A percentile compares a stretch with the other conserved stretches of the same genome.
phyloP scores from a whole-genome alignment of 2,329 filamentous ascomycete species.

The Lasiodiplodia hormozganensis region DNA sequence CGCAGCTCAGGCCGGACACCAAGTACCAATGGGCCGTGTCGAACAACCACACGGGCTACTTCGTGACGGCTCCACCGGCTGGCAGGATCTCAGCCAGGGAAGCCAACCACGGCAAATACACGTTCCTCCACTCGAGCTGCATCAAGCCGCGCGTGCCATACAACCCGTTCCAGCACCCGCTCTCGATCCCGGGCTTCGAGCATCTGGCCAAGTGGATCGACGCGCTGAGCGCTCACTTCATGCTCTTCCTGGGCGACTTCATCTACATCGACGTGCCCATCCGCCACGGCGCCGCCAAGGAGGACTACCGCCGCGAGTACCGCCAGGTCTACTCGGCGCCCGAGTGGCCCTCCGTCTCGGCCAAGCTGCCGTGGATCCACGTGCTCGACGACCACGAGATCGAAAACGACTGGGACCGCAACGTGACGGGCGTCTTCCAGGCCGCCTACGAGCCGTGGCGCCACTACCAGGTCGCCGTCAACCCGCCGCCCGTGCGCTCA shows the following conservation, averaged over 20 bases:
- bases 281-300: conserved; percentile 72
- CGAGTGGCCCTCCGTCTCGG: conserved; percentile 79
- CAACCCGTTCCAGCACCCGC: conserved; percentile 78
- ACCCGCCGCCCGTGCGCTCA: conserved; percentile 72
- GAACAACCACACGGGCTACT: conserved; percentile 84
- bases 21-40: conserved; percentile 85
- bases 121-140: conserved; percentile 91
- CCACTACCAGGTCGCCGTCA: conserved; percentile 83
- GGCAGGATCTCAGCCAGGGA: conserved; percentile 64
- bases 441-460: conserved; percentile 84
- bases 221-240: conserved; percentile 73
- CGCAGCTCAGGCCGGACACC: conserved; percentile 72
- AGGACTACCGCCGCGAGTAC: conserved; percentile 89
- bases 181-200: conserved; percentile 81
- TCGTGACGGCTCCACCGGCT: conserved; percentile 75
- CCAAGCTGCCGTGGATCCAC: conserved; percentile 94
- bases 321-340: conserved; percentile 95
- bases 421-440: conserved; percentile 79
- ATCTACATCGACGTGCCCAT: conserved; percentile 90
- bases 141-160: conserved; percentile 93
- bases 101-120: conserved; percentile 73
- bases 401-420: conserved; percentile 87
- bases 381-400: conserved; percentile 98
- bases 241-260: conserved; percentile 81
- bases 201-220: conserved; percentile 77